phyloP scores from a whole-genome alignment of 1,139 yeast genomes.

The Taiozyma sp. region DNA sequence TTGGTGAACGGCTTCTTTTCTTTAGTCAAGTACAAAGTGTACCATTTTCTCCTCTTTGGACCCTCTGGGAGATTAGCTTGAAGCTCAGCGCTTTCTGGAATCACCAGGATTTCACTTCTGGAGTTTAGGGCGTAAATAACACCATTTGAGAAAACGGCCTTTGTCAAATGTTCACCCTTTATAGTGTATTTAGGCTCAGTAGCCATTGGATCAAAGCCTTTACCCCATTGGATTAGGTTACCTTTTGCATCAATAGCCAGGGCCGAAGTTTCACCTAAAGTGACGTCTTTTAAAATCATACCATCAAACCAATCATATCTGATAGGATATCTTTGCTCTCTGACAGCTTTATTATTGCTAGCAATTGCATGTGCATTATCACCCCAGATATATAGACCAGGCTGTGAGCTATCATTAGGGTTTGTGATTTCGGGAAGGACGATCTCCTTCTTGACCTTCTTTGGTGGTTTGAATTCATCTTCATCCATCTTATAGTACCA shows the following conservation, averaged over 20 bases:
- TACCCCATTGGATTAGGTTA: slow-evolving; percentile 67
- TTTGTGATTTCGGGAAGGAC: slow-evolving; percentile 25
- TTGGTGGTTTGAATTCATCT: slow-evolving; percentile 1
- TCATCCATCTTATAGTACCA: neutral
- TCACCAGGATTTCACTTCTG: slow-evolving; percentile 46
- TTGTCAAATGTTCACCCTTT: slow-evolving; percentile 38
- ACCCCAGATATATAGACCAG: slow-evolving; percentile 54
- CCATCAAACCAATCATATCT: slow-evolving; percentile 63
- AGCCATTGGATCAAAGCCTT: slow-evolving; percentile 26
- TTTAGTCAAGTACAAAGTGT: slow-evolving; percentile 11
- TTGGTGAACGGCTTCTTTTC: slow-evolving; percentile 19
- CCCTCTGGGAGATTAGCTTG: slow-evolving; percentile 11
- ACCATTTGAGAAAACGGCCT: slow-evolving; percentile 47
- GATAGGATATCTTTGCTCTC: slow-evolving; percentile 44
- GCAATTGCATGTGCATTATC: slow-evolving; percentile 38
- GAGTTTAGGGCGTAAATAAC: slow-evolving; percentile 52
- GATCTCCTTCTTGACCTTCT: slow-evolving; percentile 9
- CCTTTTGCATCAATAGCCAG: slow-evolving; percentile 68
- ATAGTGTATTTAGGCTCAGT: slow-evolving; percentile 20
- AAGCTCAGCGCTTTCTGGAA: slow-evolving; percentile 35
- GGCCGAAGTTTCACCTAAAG: slow-evolving; percentile 45
- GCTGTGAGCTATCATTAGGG: slow-evolving; percentile 31
- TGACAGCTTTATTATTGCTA: slow-evolving; percentile 24
- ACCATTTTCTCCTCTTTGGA: slow-evolving; percentile 11
- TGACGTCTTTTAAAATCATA: slow-evolving; percentile 52